These are phyloP conservation scores for Fagopyrum esculentum DNA, from an alignment of 148 eudicot genomes.

Conservation along the genomic window DNA sequence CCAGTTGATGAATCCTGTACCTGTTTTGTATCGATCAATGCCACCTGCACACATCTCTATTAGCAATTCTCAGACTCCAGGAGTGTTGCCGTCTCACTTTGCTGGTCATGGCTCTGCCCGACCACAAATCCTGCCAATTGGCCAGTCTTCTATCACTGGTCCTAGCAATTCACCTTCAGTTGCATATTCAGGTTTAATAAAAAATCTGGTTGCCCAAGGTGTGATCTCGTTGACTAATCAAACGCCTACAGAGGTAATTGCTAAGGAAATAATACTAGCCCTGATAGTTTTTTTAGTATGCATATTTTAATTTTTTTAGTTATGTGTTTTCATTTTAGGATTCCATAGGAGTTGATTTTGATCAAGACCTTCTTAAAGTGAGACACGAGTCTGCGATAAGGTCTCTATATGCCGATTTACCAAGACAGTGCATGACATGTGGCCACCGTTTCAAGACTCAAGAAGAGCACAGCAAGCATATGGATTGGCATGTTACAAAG, in stretches of 20 bases:
- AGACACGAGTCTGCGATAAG: constrained; percentile 69
- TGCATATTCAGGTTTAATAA: constrained; percentile 55
- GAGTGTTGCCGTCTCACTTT: constrained; percentile 33
- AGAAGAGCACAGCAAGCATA: constrained; percentile 92
- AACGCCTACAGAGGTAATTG: constrained; percentile 48
- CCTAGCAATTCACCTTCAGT: constrained; percentile 40
- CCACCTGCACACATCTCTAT: constrained; percentile 35
- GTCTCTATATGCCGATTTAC: constrained; percentile 72
- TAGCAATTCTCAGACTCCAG: constrained; percentile 33
- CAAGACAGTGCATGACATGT: constrained; percentile 88
- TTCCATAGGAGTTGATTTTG: constrained; percentile 76
- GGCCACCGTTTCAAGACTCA: constrained; percentile 85
- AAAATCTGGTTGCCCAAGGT: constrained; percentile 76
- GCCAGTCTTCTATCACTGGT: constrained; percentile 34
- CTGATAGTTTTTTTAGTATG: not conserved
- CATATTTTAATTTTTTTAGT: not conserved
- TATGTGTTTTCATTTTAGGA: constrained; percentile 30
- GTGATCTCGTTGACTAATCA: constrained; percentile 58
- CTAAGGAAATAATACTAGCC: not conserved
- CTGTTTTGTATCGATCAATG: constrained; percentile 34
- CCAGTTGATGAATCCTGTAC: constrained; percentile 23
- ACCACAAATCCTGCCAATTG: constrained; percentile 33
- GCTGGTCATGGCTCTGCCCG: constrained; percentile 36
- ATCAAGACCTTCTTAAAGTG: constrained; percentile 69
- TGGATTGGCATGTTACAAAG: constrained; percentile 99